phyloP scores from a whole-genome alignment of 1,284 basidiomycete genomes.

The Trametes polyzona region DNA sequence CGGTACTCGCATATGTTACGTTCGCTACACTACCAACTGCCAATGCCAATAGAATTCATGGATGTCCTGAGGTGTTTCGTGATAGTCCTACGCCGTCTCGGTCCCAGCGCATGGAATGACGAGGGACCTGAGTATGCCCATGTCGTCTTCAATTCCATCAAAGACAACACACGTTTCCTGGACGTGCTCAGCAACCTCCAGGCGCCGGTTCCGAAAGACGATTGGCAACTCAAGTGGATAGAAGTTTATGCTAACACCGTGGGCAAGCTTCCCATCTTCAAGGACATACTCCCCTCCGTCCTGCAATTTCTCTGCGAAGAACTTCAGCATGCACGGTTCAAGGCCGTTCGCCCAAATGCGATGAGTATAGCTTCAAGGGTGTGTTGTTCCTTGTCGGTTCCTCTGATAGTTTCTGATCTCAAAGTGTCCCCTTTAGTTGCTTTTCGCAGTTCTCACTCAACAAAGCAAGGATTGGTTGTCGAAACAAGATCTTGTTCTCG shows the following conservation, averaged over 20 bases:
- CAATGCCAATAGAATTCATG: conserved; percentile 57
- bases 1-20: neutral
- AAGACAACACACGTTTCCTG: conserved; percentile 71
- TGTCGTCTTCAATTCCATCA: conserved; percentile 80
- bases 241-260: conserved; percentile 55
- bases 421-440: conserved; percentile 12
- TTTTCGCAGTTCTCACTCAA: conserved; percentile 23
- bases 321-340: conserved; percentile 75
- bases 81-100: conserved; percentile 57
- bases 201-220: conserved; percentile 21
- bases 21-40: neutral
- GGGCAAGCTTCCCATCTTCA: conserved; percentile 54
- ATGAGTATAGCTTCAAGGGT: conserved; percentile 68
- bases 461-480: conserved; percentile 34
- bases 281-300: conserved; percentile 70
- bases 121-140: conserved; percentile 72
- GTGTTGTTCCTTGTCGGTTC: conserved; percentile 34
- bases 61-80: conserved; percentile 64
- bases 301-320: conserved; percentile 77
- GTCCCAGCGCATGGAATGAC: conserved; percentile 63
- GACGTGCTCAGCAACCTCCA: conserved; percentile 47
- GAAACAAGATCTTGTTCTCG: conserved; percentile 39
- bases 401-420: neutral
- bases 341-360: conserved; percentile 56
- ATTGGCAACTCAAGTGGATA: conserved; percentile 35